Base-by-base conservation (phyloP, 768 basidiomycete species). In the Hygrophoropsis aurantiaca region DNA sequence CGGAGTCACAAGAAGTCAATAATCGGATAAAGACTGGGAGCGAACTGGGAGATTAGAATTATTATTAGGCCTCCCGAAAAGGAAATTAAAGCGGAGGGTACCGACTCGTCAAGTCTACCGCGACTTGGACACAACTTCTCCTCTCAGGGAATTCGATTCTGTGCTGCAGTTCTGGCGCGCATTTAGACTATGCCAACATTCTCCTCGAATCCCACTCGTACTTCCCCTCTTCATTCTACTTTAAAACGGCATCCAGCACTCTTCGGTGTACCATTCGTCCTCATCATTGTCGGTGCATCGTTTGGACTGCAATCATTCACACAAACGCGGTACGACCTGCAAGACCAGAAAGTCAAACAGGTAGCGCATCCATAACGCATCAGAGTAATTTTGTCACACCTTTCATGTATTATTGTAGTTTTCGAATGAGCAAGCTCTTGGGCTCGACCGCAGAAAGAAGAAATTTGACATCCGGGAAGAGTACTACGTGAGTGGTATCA, bases 391-490 rank as follows among this genome's bases (percentile, higher is more conserved):
- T 1, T 15, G 15, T 11, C 9, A 13, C 23, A 18, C 26, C 40
- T 24, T 40, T 45, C 26, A 40, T 33, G 0, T 23, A 20, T 33
- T 43, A 21, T 16, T 10, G 5, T 41, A 83, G 91, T 66, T 97
- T 27, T 78, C 81, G 32, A 84, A 82, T 52, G 85, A 93, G 61
- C 82, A 94, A 55, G 86, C 90, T 52, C 73, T 94, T 18, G 78
- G 82, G 9, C 71, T 94, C 57, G 75, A 84, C 52, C 80, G 75
- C 60, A 71, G 71, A 45, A 76, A 85, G 67, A 87, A 85, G 70
- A 87, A 82, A 71, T 84, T 97, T 49, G 94, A 98, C 66, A 88
- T 97, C 15, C 74, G 91, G 44, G 95, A 97, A 63, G 94, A 97
- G 61, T 99, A 98, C 66, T 97, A 86, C 61, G 94, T 97, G 69